Evolutionary conservation across 1,284 basidiomycete species (phyloP).

Genomic region (Ustilago trichophora): DNA sequence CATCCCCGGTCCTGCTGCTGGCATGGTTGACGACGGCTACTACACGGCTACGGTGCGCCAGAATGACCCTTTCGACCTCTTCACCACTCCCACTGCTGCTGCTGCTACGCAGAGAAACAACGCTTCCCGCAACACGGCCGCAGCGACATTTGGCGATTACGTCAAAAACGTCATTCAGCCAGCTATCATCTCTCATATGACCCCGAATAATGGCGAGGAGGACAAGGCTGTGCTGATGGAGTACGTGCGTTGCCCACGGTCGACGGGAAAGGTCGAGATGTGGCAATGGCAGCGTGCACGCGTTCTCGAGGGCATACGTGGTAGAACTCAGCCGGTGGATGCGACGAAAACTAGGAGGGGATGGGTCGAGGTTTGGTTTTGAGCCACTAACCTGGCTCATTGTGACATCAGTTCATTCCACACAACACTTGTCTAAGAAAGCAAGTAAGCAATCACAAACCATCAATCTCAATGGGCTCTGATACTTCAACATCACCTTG

Average conservation of each 20-base stretch:
- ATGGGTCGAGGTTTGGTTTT: conserved; percentile 47
- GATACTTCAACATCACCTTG: too few species aligned
- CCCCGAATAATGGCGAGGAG: not conserved
- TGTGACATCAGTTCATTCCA: too few species aligned
- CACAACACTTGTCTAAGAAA: too few species aligned
- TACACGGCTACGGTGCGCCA: not conserved
- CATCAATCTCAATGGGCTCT: too few species aligned
- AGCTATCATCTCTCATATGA: conserved; percentile 16
- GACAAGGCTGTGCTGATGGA: conserved; percentile 1
- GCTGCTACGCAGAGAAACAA: too few species aligned
- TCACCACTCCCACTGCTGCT: not conserved
- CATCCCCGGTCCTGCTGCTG: too few species aligned
- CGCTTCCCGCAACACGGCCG: too few species aligned
- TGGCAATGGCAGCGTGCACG: conserved; percentile 35
- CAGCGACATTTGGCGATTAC: conserved; percentile 15
- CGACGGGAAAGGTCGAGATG: conserved; percentile 14
- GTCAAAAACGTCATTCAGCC: conserved; percentile 9
- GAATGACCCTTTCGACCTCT: conserved; percentile 19
- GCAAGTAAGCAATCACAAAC: too few species aligned
- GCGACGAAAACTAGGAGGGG: not conserved
- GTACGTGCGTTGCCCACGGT: conserved; percentile 22
- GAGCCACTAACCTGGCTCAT: not conserved
- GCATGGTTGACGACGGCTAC: not conserved
- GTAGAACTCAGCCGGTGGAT: conserved; percentile 1
- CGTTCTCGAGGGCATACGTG: conserved; percentile 31